Base-by-base conservation (phyloP, 495 filamentous ascomycete genomes). In the Penicillium dipodomyicola region DNA sequence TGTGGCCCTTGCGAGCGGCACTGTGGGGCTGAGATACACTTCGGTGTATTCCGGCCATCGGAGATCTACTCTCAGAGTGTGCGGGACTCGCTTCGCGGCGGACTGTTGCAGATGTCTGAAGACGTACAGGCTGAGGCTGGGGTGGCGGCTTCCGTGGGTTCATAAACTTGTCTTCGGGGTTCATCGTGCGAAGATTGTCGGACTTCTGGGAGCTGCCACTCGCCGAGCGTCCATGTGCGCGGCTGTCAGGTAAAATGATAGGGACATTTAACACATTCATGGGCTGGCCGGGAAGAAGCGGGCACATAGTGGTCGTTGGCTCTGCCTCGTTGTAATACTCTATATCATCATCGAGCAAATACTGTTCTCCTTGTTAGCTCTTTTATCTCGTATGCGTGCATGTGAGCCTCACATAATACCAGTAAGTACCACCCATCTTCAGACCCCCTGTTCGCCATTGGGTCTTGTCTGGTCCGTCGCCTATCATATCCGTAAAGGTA, bases 341-440 rank as follows among this genome's bases (percentile, higher is more conserved):
- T 43, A 84, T 73, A 40, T 87, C 83, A 50, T 86, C 84, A 70
- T 96, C 85, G 39, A 96, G 64, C 62, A 88, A 79, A 67, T 95
- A 96, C 89, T 95, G 61, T 53, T 51, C 33, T 30, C 4, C 7
- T 57, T 46, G 53, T 50, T 8, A 57, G 69, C 40, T 65, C 40
- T 17, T 25, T 32, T 33, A 46, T 19, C 29, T 2, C 25, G 15
- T n/a, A 51, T n/a, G 45, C 32, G n/a, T 23, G 32, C 8, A 49
- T 29, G 12, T 48, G 14, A 14, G 42, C 67, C 90, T 73, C 72
- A 94, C 91, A 74, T 92, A 96, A 76, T 95, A 96, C 82, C 92
- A 96, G 72, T 96, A 96, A 9, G 84, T 91, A n/a, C 85, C 84
- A 27, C 91, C 92, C 89, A 94, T 94, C 70, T 88, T 94, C 54